Base-by-base conservation (phyloP, 2,329 filamentous ascomycete genomes). In the Sclerotinia sclerotiorum region DNA sequence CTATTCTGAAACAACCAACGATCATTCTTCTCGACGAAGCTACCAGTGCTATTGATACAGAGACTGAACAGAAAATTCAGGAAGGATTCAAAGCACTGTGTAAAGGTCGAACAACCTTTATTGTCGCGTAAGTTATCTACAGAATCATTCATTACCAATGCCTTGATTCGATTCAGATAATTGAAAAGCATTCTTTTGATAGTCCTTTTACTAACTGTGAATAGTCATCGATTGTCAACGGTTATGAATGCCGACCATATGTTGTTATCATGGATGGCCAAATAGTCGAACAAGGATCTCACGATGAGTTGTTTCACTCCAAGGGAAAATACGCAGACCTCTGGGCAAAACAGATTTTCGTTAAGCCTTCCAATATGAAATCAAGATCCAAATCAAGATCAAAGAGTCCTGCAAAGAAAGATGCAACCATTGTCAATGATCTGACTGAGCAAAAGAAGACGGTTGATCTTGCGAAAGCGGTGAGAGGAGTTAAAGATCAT, bases 21-120 rank as follows among this genome's bases (percentile, higher is more conserved):
- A 89, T 99, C 74, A 85, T 99, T 2, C 85, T 99, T 0, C 88
- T 99, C 6, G 95, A 99, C 73, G 95, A 99, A 80, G 95, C 95
- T 19, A 99, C 95, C 0, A 95, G 92, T 54, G 93, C 93, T 3
- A 85, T 99, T 1, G 95, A 99, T 77, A 97, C 94, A 39, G 94
- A 95, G 77, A 96, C 93, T 0, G 95, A 99, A 80, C 92, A 92
- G 55, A 88, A 96, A 19, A 95, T 99, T 2, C 95, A 98, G 78
- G 91, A 73, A 76, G 79, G 78, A 2, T 74, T 81, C 42, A 76
- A 77, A 42, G 86, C 84, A 52, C 75, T 87, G 32, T 82, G 80
- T 64, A 77, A 78, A 39, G 80, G 79, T 4, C 80, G 84, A 27
- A 87, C 85, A 1, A 85, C 84, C 0, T 82, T 79, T 62, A 74